Conservation (phyloP, 176 grass and related monocot species). For the Carex myosuroides region DNA sequence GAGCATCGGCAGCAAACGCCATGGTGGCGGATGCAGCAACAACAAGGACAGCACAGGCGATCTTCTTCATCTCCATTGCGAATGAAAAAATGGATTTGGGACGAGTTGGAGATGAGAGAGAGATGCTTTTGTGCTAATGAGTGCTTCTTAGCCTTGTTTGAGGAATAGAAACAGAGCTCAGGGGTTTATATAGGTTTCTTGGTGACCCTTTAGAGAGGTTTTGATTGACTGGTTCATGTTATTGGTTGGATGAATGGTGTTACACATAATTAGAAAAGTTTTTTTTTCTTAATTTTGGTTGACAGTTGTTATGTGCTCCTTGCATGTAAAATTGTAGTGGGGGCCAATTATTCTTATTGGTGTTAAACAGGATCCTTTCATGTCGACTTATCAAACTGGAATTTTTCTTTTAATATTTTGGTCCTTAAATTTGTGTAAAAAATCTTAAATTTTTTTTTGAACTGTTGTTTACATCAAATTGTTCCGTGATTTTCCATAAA, state of each 20-base stretch:
- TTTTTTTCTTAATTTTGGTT: slow-evolving; percentile 21
- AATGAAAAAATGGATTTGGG: not conserved
- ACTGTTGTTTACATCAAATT: too few species aligned
- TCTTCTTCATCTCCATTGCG: slow-evolving; percentile 39
- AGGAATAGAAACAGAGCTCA: not conserved
- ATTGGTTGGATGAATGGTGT: slow-evolving; percentile 6
- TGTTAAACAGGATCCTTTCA: too few species aligned
- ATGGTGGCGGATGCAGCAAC: slow-evolving; percentile 10
- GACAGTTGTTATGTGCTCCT: slow-evolving; percentile 4
- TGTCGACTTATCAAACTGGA: too few species aligned
- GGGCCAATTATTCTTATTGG: slow-evolving; percentile 1
- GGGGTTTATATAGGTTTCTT: slow-evolving; percentile 23
- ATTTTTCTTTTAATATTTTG: too few species aligned
- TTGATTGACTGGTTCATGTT: slow-evolving; percentile 6
- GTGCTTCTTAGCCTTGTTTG: slow-evolving; percentile 18
- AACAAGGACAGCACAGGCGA: slow-evolving; percentile 19
- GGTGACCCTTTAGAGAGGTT: not conserved
- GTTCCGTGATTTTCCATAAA: too few species aligned
- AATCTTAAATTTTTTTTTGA: too few species aligned
- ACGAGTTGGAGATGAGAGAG: slow-evolving; percentile 1
- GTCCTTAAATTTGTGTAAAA: too few species aligned
- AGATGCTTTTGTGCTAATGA: not conserved
- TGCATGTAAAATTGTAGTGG: slow-evolving; percentile 24
- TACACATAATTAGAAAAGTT: not conserved
- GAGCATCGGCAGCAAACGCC: slow-evolving; percentile 16